Evolutionary conservation across 2,329 filamentous ascomycete genomes (phyloP), one percentile per base, ranked within the genome.

Genomic region (Apiospora phragmitis): DNA sequence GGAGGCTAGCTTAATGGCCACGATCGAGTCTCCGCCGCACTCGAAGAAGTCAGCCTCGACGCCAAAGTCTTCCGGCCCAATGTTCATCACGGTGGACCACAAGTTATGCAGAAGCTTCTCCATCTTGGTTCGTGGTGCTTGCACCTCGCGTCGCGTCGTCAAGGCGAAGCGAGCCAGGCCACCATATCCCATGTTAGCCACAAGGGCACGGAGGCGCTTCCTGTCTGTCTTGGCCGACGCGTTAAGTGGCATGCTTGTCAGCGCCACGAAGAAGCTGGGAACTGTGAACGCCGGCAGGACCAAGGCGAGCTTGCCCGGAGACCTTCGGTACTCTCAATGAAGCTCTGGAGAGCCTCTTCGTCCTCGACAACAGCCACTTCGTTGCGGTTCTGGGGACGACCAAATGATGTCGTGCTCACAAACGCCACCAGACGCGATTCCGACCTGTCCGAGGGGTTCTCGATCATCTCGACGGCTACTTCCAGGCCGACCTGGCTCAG

Each of bases 1-100:
- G 29, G 85, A 82, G 0, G 87, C 85, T 5, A 87, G 72, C 47
- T 82, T 84, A 75, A 82, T 83, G 3, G 78, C 78, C 21, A 71
- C 49, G 0, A 80, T 69, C 0, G 78, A 80, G 68, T 79, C 78
- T n/a, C 79, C 79, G 18, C 78, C 78, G 0, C 79, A 70, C 1
- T 72, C 72, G 71, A 81, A 81, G 71, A 81, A 80, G 68, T 79
- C 75, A 55, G 78, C 69, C 29, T 38, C 62, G n/a, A 26, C 16
- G 6, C 65, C 43, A 21, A 70, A 55, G 43, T 26, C 26, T 21
- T 55, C 43, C 11, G 14, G n/a, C 5, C 21, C 65, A 3, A 55
- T 18, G 9, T 43, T 38, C 32, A 70, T 26, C 4, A 62, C 62
- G 2, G 62, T 49, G 6, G 29, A 32, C 69, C 69, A 70, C 35